Evolutionary conservation across 345 rosid species (phyloP).

Genomic region (Aethionema arabicum): DNA sequence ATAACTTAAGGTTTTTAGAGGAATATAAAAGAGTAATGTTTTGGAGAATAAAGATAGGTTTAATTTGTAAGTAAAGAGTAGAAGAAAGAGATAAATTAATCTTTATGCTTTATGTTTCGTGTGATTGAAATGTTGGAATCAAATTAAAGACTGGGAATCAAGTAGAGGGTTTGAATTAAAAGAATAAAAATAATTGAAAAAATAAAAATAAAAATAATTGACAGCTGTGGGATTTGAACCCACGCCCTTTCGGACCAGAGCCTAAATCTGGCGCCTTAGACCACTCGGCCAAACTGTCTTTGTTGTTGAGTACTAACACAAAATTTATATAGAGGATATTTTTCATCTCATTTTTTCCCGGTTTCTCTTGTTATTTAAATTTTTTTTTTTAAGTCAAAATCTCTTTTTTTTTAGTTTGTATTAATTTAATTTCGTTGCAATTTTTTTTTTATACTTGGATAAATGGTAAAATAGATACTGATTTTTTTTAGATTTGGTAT

Average conservation of each 20-base stretch:
- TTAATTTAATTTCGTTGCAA: too few relatives aligned
- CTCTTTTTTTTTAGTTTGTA: too few relatives aligned
- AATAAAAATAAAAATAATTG: conserved; percentile 26
- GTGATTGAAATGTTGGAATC: conserved; percentile 4
- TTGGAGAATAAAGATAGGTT: background rate
- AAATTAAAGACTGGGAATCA: background rate
- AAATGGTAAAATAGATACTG: too few relatives aligned
- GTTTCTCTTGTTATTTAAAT: too few relatives aligned
- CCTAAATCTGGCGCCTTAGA: conserved; percentile 99
- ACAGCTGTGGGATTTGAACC: conserved; percentile 99
- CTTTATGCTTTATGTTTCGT: conserved; percentile 9
- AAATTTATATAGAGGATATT: rapidly evolving
- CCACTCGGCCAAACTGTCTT: conserved; percentile 99
- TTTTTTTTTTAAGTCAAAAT: too few relatives aligned
- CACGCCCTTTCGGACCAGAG: conserved; percentile 99
- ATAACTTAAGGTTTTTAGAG: background rate
- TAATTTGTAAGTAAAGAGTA: conserved; percentile 10
- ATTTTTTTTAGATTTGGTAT: too few relatives aligned
- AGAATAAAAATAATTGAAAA: too few relatives aligned
- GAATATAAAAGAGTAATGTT: conserved; percentile 26
- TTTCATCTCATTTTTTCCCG: too few relatives aligned
- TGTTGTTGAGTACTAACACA: rapidly evolving
- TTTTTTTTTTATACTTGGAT: too few relatives aligned
- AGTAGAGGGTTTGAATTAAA: background rate
- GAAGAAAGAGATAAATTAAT: conserved; percentile 1